Base-by-base conservation (phyloP, 352 stramenopile species). In the Phytophthora vignae region DNA sequence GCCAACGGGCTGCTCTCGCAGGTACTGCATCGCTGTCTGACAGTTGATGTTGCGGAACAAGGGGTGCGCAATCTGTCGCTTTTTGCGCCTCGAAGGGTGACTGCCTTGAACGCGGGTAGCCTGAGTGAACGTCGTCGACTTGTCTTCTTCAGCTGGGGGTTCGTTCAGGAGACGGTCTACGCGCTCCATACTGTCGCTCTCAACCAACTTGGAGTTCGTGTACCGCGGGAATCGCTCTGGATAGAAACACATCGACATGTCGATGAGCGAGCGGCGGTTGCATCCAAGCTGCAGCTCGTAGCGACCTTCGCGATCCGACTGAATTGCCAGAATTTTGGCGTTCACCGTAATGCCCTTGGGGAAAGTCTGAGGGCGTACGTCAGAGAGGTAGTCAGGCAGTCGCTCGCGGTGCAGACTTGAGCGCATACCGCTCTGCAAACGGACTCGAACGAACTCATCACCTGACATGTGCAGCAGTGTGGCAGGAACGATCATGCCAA, bases 31-130 rank as follows among this genome's bases (percentile, higher is more conserved):
- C 14, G 89, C 90, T 8, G 67, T 75, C 25, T 93, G 87, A 42
- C 90, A 94, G 61, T 92, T 96, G 57, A 97, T 90, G 71, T 97
- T 97, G 33, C 90, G 83, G 77, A 97, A 97, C 29, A 93, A 72
- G 4, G 84, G 85, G 65, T 97, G 90, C 17, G 76, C 88, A 53
- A 97, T 97, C 64, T 96, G 90, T 2, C 90, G 88, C 60, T 94
- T 94, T 80, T 97, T 97, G 48, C 90, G 72, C 67, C 83, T 90
- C 10, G 86, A 78, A n/a, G 78, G 81, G 49, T 76, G 74, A 44
- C 60, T 33, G 22, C 74, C 74, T 38, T 69, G 48, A 17, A 62
- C 77, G 62, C 64, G 79, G 25, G 68, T 69, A 14, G 78, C 72
- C 14, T 77, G 64, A n/a, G 73, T 72, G 60, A 82, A 86, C 42